phyloP scores from a whole-genome alignment of 169 alveolate species.

The Plasmodium adleri region DNA sequence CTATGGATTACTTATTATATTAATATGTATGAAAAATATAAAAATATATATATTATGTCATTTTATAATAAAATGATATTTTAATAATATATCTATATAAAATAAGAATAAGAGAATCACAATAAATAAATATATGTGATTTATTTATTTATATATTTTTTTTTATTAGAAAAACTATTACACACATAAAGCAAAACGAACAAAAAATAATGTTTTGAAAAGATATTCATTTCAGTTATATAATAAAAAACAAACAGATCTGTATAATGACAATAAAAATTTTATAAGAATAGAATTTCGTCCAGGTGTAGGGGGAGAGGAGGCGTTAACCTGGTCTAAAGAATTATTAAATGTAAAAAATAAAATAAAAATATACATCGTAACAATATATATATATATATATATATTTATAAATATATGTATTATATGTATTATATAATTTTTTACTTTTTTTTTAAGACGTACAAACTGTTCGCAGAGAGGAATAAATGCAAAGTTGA shows the following conservation, averaged over 20 bases:
- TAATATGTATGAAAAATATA: too few relatives aligned
- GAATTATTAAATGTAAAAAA: conserved; percentile 41
- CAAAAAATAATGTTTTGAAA: not conserved
- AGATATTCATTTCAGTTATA: conserved; percentile 7
- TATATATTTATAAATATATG: not conserved
- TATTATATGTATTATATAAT: not conserved
- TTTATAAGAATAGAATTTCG: conserved; percentile 66
- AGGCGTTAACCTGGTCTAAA: conserved; percentile 49
- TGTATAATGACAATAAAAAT: conserved; percentile 26
- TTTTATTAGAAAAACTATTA: conserved; percentile 15
- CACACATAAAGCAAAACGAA: conserved; percentile 9
- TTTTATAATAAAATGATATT: too few relatives aligned
- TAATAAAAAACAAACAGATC: conserved; percentile 17
- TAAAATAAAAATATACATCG: not conserved
- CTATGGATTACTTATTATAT: too few relatives aligned
- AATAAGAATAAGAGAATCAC: too few relatives aligned
- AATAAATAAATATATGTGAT: too few relatives aligned
- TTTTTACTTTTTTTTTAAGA: conserved; percentile 7
- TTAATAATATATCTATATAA: too few relatives aligned
- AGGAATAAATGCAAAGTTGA: conserved; percentile 34
- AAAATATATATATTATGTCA: too few relatives aligned
- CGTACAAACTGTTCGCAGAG: conserved; percentile 38
- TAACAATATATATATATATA: not conserved
- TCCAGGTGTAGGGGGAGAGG: conserved; percentile 68
- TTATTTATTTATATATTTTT: conserved; percentile 2